Evolutionary conservation across 768 basidiomycete genomes (phyloP).

Genomic region (Kwoniella pini): DNA sequence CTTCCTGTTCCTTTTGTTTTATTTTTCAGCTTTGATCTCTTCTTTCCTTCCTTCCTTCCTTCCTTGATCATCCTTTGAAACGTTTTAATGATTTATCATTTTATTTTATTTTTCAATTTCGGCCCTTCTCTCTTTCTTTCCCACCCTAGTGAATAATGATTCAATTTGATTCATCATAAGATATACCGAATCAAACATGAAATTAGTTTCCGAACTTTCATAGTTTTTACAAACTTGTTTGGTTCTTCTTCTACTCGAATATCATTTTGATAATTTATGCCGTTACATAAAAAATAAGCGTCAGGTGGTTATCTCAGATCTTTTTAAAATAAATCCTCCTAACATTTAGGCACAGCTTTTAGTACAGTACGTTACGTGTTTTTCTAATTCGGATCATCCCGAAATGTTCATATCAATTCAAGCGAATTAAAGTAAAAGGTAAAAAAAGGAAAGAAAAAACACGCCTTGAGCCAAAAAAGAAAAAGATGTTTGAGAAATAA

Average conservation of each 20-base stretch:
- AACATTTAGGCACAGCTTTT: too few relatives aligned
- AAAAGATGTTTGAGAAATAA: too few relatives aligned
- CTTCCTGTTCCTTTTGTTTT: too few relatives aligned
- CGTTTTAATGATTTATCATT: background rate
- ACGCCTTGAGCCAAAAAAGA: too few relatives aligned
- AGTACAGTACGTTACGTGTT: too few relatives aligned
- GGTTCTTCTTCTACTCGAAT: background rate
- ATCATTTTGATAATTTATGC: background rate
- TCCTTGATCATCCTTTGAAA: constrained; percentile 4
- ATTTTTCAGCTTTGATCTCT: background rate
- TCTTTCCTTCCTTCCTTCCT: background rate
- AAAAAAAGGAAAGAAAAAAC: too few relatives aligned
- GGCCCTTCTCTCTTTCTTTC: background rate
- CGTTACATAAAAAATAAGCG: background rate
- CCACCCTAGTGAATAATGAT: background rate
- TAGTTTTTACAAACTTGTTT: background rate
- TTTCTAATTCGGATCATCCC: too few relatives aligned
- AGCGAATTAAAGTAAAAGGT: too few relatives aligned
- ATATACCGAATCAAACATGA: too few relatives aligned
- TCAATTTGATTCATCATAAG: too few relatives aligned
- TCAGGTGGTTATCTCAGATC: background rate
- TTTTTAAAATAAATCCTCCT: background rate
- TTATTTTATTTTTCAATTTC: background rate
- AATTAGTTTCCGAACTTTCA: background rate
- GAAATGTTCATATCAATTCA: too few relatives aligned